Base-by-base conservation (phyloP, 2,329 filamentous ascomycete species). In the Alternaria alternata region DNA sequence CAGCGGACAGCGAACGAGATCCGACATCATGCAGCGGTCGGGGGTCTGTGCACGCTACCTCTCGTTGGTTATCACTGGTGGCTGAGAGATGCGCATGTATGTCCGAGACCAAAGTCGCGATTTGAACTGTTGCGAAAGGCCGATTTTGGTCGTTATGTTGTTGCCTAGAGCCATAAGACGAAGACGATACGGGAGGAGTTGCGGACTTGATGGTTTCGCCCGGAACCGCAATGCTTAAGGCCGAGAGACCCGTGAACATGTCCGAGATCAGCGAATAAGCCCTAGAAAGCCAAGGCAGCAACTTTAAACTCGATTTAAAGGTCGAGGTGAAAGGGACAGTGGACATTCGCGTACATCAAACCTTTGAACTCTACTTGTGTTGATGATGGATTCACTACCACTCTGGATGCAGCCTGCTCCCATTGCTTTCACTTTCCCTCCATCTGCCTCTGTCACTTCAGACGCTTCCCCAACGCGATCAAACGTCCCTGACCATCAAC, bases 401-500 rank as follows among this genome's bases (percentile, higher is more conserved):
- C 36, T 54, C 26, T 59, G 56, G 56, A 59, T 59, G 56, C 56
- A 52, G 28, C 51, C 56, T 1, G 12, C 34, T 8, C 41, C 56
- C 9, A 18, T 38, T 36, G 28, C 14, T n/a, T 49, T 26, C 46
- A n/a, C 32, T 49, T 38, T 38, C 14, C 9, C 46, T 38, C 46
- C 14, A 26, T 38, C 30, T 38, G n/a, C 14, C 2, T 2, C 32
- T 46, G 5, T 24, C 32, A 22, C 32, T 28, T n/a, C 43, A 5
- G 5, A n/a, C 38, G 38, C 44, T 9, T 36, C 7, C 54, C 62
- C 43, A 65, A 53, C 20, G 62, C 63, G 46, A 64, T 55, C 41
- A 65, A 43, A 5, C 59, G 47, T 11, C 57, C 59, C 53, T 54
- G 58, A n/a, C 63, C 62, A 51, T 71, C 68, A 46, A 72, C 48